Conservation (phyloP, 371 early-diverging fungal species). For the Mortierella sp. region DNA sequence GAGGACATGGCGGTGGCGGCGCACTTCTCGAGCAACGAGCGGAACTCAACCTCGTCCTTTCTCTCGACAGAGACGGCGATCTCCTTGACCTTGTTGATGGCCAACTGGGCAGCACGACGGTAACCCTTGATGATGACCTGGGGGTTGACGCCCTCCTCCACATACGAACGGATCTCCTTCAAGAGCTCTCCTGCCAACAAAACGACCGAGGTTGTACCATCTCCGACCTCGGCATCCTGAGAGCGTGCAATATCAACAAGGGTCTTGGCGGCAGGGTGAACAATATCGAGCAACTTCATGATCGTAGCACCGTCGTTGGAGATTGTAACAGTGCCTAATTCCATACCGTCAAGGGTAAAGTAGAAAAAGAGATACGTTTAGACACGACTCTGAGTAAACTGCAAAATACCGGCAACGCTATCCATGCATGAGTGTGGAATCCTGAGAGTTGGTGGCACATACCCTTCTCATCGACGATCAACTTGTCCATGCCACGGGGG, state of each 20-base stretch:
- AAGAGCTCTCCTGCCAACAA: constrained; percentile 98
- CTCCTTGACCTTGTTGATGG: constrained; percentile 90
- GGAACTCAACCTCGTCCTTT: constrained; percentile 85
- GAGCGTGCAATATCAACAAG: constrained; percentile 98
- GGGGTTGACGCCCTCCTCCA: constrained; percentile 97
- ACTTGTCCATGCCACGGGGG: constrained; percentile 99
- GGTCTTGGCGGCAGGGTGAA: constrained; percentile 99
- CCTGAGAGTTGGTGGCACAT: constrained; percentile 18
- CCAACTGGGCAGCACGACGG: constrained; percentile 87
- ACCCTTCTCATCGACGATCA: constrained; percentile 96
- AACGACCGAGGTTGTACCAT: constrained; percentile 99
- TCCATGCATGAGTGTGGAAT: not conserved
- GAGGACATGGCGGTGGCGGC: constrained; percentile 99
- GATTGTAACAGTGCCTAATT: constrained; percentile 91
- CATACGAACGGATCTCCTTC: constrained; percentile 92
- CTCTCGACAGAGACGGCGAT: constrained; percentile 84
- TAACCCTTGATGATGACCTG: constrained; percentile 96
- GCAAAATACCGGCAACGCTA: not conserved
- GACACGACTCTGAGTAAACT: not conserved
- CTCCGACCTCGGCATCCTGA: constrained; percentile 99
- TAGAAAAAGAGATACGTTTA: not conserved
- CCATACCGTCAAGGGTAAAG: not conserved
- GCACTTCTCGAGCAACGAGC: constrained; percentile 94
- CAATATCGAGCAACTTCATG: constrained; percentile 97
- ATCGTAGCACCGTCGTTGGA: constrained; percentile 99